These are phyloP conservation scores for Ogataea naganishii DNA, from an alignment of 805 yeast genomes.

Conservation along the genomic window DNA sequence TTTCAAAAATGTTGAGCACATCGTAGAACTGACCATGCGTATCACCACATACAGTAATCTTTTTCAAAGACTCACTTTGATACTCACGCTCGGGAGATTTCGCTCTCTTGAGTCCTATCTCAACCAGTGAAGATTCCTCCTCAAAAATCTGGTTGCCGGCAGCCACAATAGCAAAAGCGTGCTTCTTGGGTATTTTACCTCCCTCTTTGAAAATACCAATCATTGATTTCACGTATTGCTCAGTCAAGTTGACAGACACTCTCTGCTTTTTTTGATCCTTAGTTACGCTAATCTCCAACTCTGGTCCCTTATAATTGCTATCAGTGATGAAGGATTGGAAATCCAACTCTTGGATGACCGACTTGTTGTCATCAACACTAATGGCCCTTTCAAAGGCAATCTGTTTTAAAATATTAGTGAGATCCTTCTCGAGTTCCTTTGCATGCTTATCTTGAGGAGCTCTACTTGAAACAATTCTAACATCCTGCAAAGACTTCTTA, in stretches of 20 bases:
- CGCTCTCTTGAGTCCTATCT: conserved; percentile 33
- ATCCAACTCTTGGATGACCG: conserved; percentile 39
- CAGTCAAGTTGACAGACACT: conserved; percentile 36
- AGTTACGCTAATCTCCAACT: conserved; percentile 31
- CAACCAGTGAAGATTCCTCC: conserved; percentile 69
- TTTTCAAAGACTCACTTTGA: conserved; percentile 26
- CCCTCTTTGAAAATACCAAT: conserved; percentile 68
- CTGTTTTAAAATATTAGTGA: conserved; percentile 57
- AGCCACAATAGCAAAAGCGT: conserved; percentile 73
- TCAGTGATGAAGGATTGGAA: conserved; percentile 42
- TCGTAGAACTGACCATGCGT: conserved; percentile 97
- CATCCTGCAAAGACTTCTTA: conserved; percentile 63
- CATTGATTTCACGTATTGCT: conserved; percentile 53
- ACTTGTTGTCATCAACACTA: conserved; percentile 52
- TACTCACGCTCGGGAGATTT: conserved; percentile 29
- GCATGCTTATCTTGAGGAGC: conserved; percentile 70
- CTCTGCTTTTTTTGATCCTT: conserved; percentile 24
- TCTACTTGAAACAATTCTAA: conserved; percentile 48
- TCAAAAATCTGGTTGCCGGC: conserved; percentile 58
- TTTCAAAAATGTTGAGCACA: conserved; percentile 67
- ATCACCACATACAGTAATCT: conserved; percentile 88
- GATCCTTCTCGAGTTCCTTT: conserved; percentile 47
- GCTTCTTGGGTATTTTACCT: conserved; percentile 67
- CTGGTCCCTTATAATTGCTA: conserved; percentile 51
- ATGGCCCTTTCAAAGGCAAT: conserved; percentile 84